A percentile compares a stretch with the other conserved stretches of the same genome.
These are phyloP conservation scores for Thelonectria rubi DNA, from an alignment of 2,329 filamentous ascomycete species.

Conservation along the genomic window DNA sequence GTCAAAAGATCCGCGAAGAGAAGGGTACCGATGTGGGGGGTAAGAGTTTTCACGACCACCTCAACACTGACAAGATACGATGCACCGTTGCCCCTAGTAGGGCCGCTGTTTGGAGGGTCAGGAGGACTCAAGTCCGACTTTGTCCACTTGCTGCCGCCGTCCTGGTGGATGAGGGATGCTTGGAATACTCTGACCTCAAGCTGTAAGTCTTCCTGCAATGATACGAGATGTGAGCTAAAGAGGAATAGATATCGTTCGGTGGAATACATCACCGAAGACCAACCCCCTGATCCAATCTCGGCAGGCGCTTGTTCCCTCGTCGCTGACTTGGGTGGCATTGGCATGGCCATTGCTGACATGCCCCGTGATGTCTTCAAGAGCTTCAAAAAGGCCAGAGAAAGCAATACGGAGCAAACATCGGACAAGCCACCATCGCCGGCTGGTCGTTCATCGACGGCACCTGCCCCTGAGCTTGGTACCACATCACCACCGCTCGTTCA, in stretches of 20 bases:
- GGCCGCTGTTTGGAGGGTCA: conserved; percentile 79
- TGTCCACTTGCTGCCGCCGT: conserved; percentile 78
- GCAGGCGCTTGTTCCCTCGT: conserved; percentile 80
- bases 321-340: conserved; percentile 82
- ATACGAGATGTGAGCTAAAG: conserved; percentile 15
- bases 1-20: conserved; percentile 73
- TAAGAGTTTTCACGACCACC: conserved; percentile 74
- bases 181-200: conserved; percentile 77
- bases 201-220: conserved; percentile 61
- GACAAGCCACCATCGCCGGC: conserved; percentile 19
- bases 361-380: conserved; percentile 65
- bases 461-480: conserved; percentile 18
- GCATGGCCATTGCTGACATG: conserved; percentile 83
- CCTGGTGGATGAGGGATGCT: conserved; percentile 68
- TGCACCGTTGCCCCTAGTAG: conserved; percentile 75
- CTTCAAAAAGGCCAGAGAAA: conserved; percentile 38
- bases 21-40: conserved; percentile 70
- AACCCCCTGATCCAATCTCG: conserved; percentile 81
- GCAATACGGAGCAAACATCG: conserved; percentile 1
- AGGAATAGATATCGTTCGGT: conserved; percentile 57
- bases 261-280: conserved; percentile 81
- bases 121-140: conserved; percentile 71
- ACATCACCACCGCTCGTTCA: conserved; percentile 17
- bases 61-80: conserved; percentile 72
- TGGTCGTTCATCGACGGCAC: conserved; percentile 16